phyloP scores from a whole-genome alignment of 1,139 yeast species.

The Diutina scorzettiae region DNA sequence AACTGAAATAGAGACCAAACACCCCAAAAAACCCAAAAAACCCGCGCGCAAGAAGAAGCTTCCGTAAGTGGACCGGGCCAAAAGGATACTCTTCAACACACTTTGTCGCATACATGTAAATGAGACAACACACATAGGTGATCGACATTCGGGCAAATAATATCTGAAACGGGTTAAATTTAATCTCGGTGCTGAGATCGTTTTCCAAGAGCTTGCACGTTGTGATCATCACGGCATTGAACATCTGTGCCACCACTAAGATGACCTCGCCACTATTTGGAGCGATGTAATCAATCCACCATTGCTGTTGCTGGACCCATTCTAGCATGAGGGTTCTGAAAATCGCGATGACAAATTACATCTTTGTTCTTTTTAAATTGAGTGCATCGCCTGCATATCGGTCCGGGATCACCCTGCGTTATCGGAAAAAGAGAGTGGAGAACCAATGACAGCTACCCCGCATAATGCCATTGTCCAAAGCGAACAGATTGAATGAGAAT shows the following conservation, averaged over 20 bases:
- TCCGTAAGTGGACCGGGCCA: conserved; percentile 54
- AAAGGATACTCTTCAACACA: conserved; percentile 52
- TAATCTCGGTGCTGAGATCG: conserved; percentile 40
- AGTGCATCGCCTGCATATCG: too few species aligned
- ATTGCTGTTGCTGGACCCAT: background rate
- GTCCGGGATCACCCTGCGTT: too few species aligned
- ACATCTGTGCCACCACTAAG: conserved; percentile 47
- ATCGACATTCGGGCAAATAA: conserved; percentile 65
- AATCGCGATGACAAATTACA: background rate
- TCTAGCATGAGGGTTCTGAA: background rate
- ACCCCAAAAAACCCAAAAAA: conserved; percentile 69
- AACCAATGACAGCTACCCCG: too few species aligned
- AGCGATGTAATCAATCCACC: background rate
- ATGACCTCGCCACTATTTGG: conserved; percentile 14
- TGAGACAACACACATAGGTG: conserved; percentile 47
- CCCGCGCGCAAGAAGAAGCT: conserved; percentile 52
- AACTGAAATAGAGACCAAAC: conserved; percentile 61
- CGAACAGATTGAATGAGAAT: too few species aligned
- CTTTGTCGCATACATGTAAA: conserved; percentile 38
- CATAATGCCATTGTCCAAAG: too few species aligned
- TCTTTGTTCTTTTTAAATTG: too few species aligned
- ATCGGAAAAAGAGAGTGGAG: too few species aligned
- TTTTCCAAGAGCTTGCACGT: conserved; percentile 63
- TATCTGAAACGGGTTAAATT: conserved; percentile 69
- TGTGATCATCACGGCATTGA: conserved; percentile 66